Conservation (phyloP, 768 basidiomycete genomes). For the Russula sp. region DNA sequence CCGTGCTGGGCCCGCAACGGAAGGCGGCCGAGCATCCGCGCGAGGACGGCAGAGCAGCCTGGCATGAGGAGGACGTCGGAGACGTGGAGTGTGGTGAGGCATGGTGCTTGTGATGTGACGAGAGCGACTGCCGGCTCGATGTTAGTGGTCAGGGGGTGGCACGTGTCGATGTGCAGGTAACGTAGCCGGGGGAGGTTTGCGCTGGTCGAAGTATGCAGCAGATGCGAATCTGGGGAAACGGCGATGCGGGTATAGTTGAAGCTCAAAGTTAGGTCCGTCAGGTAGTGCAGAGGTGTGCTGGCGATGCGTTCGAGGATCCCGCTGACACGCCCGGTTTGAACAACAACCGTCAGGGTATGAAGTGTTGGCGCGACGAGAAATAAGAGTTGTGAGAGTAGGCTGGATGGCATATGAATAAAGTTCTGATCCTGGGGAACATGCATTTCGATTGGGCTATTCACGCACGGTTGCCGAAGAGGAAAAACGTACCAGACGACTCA, state of each 20-base stretch:
- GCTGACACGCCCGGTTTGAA: background rate
- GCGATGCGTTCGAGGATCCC: slow-evolving; percentile 7
- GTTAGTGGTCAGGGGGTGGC: slow-evolving; percentile 5
- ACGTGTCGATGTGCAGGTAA: slow-evolving; percentile 10
- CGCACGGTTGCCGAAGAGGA: background rate
- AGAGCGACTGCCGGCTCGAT: slow-evolving; percentile 6
- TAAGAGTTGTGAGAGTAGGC: slow-evolving; percentile 2
- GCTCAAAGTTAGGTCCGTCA: slow-evolving; percentile 15
- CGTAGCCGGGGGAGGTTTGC: slow-evolving; percentile 11
- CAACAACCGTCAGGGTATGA: slow-evolving; percentile 13
- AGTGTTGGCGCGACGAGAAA: slow-evolving; percentile 11
- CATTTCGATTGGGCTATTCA: background rate
- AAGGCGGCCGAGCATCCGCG: slow-evolving; percentile 20
- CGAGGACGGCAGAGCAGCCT: slow-evolving; percentile 15
- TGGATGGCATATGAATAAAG: background rate
- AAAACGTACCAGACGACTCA: background rate
- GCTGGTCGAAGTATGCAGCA: background rate
- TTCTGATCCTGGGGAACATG: background rate
- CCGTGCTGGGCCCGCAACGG: slow-evolving; percentile 15
- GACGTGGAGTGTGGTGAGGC: slow-evolving; percentile 11
- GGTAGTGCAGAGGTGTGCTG: background rate
- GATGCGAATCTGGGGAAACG: background rate
- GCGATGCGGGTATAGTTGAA: slow-evolving; percentile 8
- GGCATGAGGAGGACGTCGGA: slow-evolving; percentile 15
- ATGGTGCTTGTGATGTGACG: slow-evolving; percentile 2